These are phyloP conservation scores for Puccinia coronata DNA, from an alignment of 1,284 basidiomycete genomes.

Conservation along the genomic window DNA sequence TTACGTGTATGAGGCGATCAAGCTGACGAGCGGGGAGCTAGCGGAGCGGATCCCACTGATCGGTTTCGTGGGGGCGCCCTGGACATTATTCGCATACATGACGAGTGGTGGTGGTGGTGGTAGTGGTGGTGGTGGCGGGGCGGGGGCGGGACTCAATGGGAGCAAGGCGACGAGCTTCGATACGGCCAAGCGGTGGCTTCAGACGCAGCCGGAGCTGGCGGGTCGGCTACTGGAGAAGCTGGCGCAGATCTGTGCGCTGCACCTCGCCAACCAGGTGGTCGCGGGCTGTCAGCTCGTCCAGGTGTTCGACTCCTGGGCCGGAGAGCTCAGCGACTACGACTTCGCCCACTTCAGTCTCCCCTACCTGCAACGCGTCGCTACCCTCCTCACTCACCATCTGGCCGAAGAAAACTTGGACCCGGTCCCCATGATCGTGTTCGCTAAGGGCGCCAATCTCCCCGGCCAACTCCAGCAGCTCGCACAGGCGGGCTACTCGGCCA, in stretches of 20 bases:
- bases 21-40: slow-evolving; percentile 73
- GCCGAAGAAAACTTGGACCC: neutral
- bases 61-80: slow-evolving; percentile 91
- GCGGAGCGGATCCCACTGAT: slow-evolving; percentile 86
- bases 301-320: slow-evolving; percentile 93
- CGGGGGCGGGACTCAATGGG: slow-evolving; percentile 60
- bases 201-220: slow-evolving; percentile 79
- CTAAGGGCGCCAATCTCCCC: slow-evolving; percentile 71
- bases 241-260: slow-evolving; percentile 80
- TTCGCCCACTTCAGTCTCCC: slow-evolving; percentile 76
- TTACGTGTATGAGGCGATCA: slow-evolving; percentile 89
- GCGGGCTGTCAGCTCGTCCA: slow-evolving; percentile 83
- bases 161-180: slow-evolving; percentile 63
- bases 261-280: slow-evolving; percentile 82
- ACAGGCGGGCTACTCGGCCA: slow-evolving; percentile 57
- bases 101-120: too few relatives aligned
- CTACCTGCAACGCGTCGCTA: slow-evolving; percentile 67
- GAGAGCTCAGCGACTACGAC: slow-evolving; percentile 81
- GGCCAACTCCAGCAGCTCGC: slow-evolving; percentile 30
- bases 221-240: slow-evolving; percentile 73
- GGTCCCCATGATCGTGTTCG: slow-evolving; percentile 79
- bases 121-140: too few relatives aligned
- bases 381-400: slow-evolving; percentile 22
- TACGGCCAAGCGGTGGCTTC: slow-evolving; percentile 87
- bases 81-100: slow-evolving; percentile 97